Conservation (phyloP, 2,329 filamentous ascomycete genomes). For the Emergomyces orientalis region DNA sequence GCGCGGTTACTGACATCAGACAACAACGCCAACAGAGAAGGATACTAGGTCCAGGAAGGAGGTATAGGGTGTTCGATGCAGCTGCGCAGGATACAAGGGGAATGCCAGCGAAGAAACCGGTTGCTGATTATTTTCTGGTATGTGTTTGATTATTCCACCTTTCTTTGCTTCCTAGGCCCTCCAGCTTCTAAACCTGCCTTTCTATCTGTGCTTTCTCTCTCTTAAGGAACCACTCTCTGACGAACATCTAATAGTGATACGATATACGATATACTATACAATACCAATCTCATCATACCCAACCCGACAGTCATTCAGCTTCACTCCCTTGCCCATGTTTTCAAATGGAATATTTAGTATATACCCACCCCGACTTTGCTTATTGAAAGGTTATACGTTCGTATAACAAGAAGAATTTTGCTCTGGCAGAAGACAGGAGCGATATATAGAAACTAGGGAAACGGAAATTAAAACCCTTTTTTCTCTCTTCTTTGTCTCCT, state of each 20-base stretch:
- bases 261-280: neutral
- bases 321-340: neutral
- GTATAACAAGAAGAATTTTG: neutral
- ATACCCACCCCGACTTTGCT: neutral
- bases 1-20: conserved; percentile 41
- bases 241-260: neutral
- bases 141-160: conserved; percentile 13
- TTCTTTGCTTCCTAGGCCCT: neutral
- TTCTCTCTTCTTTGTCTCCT: neutral
- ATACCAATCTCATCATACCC: neutral
- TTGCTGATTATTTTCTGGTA: conserved; percentile 87
- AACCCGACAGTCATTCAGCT: neutral
- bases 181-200: neutral
- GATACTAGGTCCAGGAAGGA: conserved; percentile 63
- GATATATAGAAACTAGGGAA: neutral
- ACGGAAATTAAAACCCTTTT: neutral
- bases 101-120: conserved; percentile 98
- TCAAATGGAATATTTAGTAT: neutral
- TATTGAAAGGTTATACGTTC: neutral
- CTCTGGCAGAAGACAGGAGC: neutral
- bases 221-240: neutral
- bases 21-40: conserved; percentile 36
- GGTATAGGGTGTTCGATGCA: conserved; percentile 93
- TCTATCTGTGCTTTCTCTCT: neutral
- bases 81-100: conserved; percentile 91